Percentiles rank a stretch among this genome's conserved stretches.
Evolutionary conservation across 2,329 filamentous ascomycete species (phyloP).

Genomic region (Pseudogymnoascus sp.): DNA sequence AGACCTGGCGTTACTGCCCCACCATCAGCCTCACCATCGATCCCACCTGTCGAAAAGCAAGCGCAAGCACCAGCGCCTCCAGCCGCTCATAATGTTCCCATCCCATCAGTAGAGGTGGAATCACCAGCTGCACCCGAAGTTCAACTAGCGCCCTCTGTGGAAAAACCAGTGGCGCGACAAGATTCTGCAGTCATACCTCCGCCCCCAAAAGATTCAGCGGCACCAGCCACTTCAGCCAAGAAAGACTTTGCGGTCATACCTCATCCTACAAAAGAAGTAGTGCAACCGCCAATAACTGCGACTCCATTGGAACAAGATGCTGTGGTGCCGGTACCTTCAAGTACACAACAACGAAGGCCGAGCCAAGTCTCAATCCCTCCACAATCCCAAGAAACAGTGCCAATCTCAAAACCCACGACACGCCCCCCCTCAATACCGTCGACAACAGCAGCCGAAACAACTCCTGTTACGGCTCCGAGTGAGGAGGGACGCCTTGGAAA

Average conservation of each 20-base stretch:
- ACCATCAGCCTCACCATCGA: constrained; percentile 31
- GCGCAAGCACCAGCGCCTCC: constrained; percentile 23
- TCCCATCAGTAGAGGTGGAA: background rate
- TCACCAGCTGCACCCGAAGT: constrained; percentile 23
- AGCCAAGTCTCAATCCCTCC: background rate
- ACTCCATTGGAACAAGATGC: background rate
- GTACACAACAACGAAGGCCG: background rate
- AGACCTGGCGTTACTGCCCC: constrained; percentile 35
- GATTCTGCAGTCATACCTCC: background rate
- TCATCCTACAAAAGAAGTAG: background rate
- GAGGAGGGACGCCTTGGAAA: background rate
- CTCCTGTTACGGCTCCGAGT: background rate
- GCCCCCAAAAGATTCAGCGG: background rate
- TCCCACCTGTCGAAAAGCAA: constrained; percentile 34
- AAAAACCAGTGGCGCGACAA: background rate
- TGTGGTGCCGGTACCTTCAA: background rate
- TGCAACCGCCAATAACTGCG: background rate
- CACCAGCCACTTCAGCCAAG: background rate
- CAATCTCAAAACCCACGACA: background rate
- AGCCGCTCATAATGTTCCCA: background rate
- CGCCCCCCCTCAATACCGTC: background rate
- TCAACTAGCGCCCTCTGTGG: constrained; percentile 29
- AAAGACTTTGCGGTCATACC: background rate
- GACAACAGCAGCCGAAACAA: background rate
- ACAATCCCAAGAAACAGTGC: background rate